Base-by-base conservation (phyloP, 768 basidiomycete species). In the Leccinum boreale region DNA sequence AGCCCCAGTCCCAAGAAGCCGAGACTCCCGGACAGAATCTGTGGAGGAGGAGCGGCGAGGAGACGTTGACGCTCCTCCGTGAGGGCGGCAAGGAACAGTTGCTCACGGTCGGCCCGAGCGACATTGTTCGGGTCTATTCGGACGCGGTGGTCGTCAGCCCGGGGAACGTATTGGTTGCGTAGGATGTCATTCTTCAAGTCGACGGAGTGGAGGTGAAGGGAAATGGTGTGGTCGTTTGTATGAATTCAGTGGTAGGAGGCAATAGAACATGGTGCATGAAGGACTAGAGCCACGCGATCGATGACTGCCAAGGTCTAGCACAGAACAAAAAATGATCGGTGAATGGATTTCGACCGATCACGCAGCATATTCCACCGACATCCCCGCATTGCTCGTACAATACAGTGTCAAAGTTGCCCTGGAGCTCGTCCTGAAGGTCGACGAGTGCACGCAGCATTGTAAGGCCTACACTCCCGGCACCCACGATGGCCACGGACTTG, bases 331-430 rank as follows among this genome's bases (percentile, higher is more conserved):
- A 3, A 26, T 26, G 29, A 31, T 29, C 7, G 29, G 11, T 33
- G 31, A 33, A 29, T 29, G 10, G 29, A 10, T 11, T 11, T 4
- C 29, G 10, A 11, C 29, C 29, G 29, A 31, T 31, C 29, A 31
- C 73, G 42, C 58, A 79, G 84, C 85, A 86, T 52, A 86, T 68
- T 11, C 85, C 84, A 17, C 81, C 84, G 5, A 85, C 73, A 59
- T 74, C 76, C 35, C 69, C 66, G 29, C 81, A 75, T 64, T 81
- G 76, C 62, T 87, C 85, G 61, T 78, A 84, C 53, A 85, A 64
- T 15, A 77, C 78, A 21, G 85, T 69, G 24, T 81, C 75, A 77
- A 81, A 82, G 11, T 65, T 65, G 21, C 64, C 53, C n/a, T 70
- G 66, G 7, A 67, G 55, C 33, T 78, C 72, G 19, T 70, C 67